Percentiles rank a stretch among this genome's conserved stretches.
Conservation (phyloP, 129 eudicot genomes). For the Artemisia tridentata region DNA sequence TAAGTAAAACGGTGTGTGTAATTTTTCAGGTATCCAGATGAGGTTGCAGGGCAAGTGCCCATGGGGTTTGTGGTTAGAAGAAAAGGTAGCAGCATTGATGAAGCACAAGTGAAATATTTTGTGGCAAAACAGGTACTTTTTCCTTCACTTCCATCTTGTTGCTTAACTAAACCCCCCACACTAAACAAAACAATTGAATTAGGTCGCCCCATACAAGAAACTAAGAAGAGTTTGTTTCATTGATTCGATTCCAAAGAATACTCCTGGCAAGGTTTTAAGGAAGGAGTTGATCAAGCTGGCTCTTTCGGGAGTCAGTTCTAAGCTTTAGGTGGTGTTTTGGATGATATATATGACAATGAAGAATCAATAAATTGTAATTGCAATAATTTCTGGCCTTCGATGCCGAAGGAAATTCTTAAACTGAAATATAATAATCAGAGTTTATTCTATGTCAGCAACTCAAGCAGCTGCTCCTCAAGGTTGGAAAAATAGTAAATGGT, state of each 20-base stretch:
- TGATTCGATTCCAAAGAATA: constrained; percentile 47
- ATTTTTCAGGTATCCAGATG: constrained; percentile 58
- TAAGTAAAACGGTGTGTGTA: constrained; percentile 5
- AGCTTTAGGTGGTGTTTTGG: constrained; percentile 29
- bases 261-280: constrained; percentile 54
- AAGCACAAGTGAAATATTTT: constrained; percentile 45
- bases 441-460: constrained; percentile 29
- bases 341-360: too few relatives aligned
- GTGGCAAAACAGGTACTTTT: constrained; percentile 53
- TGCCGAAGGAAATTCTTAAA: neutral
- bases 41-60: constrained; percentile 65
- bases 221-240: constrained; percentile 45
- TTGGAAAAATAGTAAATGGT: constrained; percentile 25
- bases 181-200: neutral
- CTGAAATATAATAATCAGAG: constrained; percentile 3
- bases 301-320: constrained; percentile 36
- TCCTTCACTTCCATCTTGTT: neutral
- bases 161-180: neutral
- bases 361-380: too few relatives aligned
- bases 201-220: constrained; percentile 58
- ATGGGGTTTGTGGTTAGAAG: constrained; percentile 60
- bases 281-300: constrained; percentile 53
- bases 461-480: constrained; percentile 23
- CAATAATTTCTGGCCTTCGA: too few relatives aligned
- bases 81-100: constrained; percentile 43